These are phyloP conservation scores for Monilinia laxa DNA, from an alignment of 2,329 filamentous ascomycete species.

Conservation along the genomic window DNA sequence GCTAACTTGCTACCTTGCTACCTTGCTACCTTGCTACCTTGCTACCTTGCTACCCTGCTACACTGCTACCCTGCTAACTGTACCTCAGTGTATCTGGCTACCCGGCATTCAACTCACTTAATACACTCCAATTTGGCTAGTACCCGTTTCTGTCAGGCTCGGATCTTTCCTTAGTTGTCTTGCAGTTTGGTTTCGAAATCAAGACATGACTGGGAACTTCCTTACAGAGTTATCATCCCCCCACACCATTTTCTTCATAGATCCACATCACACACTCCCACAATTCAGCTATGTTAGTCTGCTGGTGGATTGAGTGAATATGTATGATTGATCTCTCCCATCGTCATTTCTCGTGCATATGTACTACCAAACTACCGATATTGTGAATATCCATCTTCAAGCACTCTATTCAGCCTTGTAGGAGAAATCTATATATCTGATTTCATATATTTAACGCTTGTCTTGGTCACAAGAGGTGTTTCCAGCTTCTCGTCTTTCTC, in stretches of 20 bases:
- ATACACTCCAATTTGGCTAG: background rate
- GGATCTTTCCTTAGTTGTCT: slow-evolving; percentile 13
- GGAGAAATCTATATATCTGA: background rate
- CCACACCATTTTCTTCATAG: slow-evolving; percentile 18
- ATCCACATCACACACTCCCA: slow-evolving; percentile 13
- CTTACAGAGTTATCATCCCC: slow-evolving; percentile 19
- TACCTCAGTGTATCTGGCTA: background rate
- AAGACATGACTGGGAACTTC: slow-evolving; percentile 6
- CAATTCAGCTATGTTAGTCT: slow-evolving; percentile 16
- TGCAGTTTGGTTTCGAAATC: slow-evolving; percentile 1
- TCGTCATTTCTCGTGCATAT: slow-evolving; percentile 19
- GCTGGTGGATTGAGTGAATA: slow-evolving; percentile 15
- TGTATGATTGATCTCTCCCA: slow-evolving; percentile 16
- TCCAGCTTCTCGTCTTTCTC: slow-evolving; percentile 2
- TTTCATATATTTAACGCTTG: background rate
- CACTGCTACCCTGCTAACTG: too few relatives aligned
- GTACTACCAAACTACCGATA: slow-evolving; percentile 7
- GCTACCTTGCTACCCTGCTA: too few relatives aligned
- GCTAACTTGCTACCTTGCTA: too few relatives aligned
- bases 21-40: too few relatives aligned
- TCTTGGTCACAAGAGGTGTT: background rate
- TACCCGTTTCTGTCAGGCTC: background rate
- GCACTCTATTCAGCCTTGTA: slow-evolving; percentile 17
- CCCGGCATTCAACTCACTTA: background rate
- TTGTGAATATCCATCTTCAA: slow-evolving; percentile 12